A percentile compares a stretch with the other conserved stretches of the same genome.
Conservation (phyloP, 2,329 filamentous ascomycete species). For the Trichoderma atroviride region DNA sequence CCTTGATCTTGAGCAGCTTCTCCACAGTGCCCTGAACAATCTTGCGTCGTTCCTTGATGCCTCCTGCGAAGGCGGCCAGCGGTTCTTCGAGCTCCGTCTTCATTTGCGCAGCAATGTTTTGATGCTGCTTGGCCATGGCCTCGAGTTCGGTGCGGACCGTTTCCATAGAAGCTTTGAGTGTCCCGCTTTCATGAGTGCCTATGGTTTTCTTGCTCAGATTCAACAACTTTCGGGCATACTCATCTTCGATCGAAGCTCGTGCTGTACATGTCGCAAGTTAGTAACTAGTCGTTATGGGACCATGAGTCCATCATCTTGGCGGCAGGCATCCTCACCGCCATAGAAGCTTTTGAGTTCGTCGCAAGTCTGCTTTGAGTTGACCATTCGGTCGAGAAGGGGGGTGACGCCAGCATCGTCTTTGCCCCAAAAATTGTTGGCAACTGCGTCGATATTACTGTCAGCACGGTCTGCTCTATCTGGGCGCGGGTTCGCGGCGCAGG, state of each 20-base stretch:
- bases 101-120: conserved; percentile 89
- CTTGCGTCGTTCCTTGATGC: conserved; percentile 95
- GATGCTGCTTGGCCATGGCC: conserved; percentile 90
- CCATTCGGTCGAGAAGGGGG: conserved; percentile 92
- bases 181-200: conserved; percentile 84
- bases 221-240: conserved; percentile 88
- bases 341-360: conserved; percentile 96
- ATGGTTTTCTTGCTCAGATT: conserved; percentile 85
- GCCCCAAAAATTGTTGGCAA: conserved; percentile 99
- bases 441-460: conserved; percentile 47
- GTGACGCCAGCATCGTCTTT: conserved; percentile 96
- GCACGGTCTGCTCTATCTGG: conserved; percentile 4
- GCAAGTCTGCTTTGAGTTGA: conserved; percentile 87
- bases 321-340: conserved; percentile 57
- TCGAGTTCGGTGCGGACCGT: conserved; percentile 87
- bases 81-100: conserved; percentile 95
- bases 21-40: conserved; percentile 94
- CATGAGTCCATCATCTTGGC: not conserved
- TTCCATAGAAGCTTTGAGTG: conserved; percentile 81
- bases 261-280: conserved; percentile 50
- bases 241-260: conserved; percentile 91
- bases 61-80: conserved; percentile 84
- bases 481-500: conserved; percentile 1
- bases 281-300: not conserved
- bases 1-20: conserved; percentile 89